A percentile compares a stretch with the other conserved stretches of the same genome.
Conservation (phyloP, 805 yeast genomes). For the Ogataea trehaloabstinens region DNA sequence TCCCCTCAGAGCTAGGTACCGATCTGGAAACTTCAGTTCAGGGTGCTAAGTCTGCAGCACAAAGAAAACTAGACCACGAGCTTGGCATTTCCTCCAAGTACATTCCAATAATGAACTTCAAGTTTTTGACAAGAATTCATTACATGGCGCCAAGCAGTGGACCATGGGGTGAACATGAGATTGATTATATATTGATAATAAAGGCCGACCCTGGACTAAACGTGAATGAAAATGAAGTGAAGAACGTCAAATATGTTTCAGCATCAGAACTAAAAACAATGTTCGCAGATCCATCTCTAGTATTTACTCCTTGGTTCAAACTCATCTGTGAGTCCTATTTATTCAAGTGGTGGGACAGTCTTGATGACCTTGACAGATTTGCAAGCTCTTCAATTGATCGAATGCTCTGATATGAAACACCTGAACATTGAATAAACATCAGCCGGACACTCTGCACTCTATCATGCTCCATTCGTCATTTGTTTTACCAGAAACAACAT, state of each 20-base stretch:
- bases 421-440: neutral
- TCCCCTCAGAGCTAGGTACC: constrained; percentile 73
- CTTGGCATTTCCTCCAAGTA: constrained; percentile 69
- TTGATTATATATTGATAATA: constrained; percentile 88
- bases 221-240: constrained; percentile 81
- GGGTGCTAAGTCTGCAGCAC: constrained; percentile 88
- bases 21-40: constrained; percentile 56
- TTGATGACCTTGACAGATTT: constrained; percentile 56
- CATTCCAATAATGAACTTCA: constrained; percentile 64
- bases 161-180: constrained; percentile 95
- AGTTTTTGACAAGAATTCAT: constrained; percentile 89
- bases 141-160: constrained; percentile 83
- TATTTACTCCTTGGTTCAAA: constrained; percentile 98
- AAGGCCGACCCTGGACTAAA: constrained; percentile 46
- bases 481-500: neutral
- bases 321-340: constrained; percentile 88
- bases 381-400: constrained; percentile 48
- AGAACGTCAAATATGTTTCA: constrained; percentile 73
- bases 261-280: constrained; percentile 64
- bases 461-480: neutral
- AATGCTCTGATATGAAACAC: constrained; percentile 35
- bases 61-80: constrained; percentile 89
- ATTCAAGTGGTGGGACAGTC: constrained; percentile 90
- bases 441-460: constrained; percentile 2
- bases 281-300: constrained; percentile 62